phyloP scores from a whole-genome alignment of 2,329 filamentous ascomycete genomes.

The Aspergillus phoenicis region DNA sequence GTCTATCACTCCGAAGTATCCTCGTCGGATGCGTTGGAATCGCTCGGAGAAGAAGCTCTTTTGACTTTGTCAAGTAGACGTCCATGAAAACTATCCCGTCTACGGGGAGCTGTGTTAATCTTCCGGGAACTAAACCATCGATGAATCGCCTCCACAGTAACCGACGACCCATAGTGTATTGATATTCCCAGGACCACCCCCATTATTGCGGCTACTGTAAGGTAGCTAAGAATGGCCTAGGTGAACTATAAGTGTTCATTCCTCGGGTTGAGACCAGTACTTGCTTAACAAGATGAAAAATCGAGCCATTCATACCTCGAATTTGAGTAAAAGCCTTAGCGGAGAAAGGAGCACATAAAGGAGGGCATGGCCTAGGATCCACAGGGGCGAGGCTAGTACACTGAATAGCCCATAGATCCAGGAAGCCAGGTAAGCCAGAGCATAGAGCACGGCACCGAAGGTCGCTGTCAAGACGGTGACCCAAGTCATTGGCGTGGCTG shows the following conservation, averaged over 20 bases:
- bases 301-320: constrained; percentile 53
- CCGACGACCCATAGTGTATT: constrained; percentile 59
- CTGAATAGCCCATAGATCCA: constrained; percentile 34
- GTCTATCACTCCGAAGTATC: not conserved
- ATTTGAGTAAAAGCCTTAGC: constrained; percentile 52
- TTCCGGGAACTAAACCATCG: constrained; percentile 48
- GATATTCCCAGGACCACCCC: constrained; percentile 66
- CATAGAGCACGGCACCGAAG: constrained; percentile 15
- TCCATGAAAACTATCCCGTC: not conserved
- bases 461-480: constrained; percentile 13
- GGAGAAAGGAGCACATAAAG: constrained; percentile 51
- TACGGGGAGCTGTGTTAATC: constrained; percentile 1
- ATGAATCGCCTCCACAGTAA: constrained; percentile 54
- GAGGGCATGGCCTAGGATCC: constrained; percentile 49
- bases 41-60: not conserved
- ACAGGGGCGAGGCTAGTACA: constrained; percentile 50
- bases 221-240: constrained; percentile 54
- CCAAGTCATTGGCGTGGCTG: constrained; percentile 14
- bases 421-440: constrained; percentile 22
- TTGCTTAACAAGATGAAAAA: not conserved
- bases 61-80: not conserved
- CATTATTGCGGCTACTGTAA: constrained; percentile 68
- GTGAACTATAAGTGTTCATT: not conserved
- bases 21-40: not conserved
- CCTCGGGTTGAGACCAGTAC: not conserved